phyloP scores from a whole-genome alignment of 1,139 yeast genomes.

The Magnusiomyces paraingens region DNA sequence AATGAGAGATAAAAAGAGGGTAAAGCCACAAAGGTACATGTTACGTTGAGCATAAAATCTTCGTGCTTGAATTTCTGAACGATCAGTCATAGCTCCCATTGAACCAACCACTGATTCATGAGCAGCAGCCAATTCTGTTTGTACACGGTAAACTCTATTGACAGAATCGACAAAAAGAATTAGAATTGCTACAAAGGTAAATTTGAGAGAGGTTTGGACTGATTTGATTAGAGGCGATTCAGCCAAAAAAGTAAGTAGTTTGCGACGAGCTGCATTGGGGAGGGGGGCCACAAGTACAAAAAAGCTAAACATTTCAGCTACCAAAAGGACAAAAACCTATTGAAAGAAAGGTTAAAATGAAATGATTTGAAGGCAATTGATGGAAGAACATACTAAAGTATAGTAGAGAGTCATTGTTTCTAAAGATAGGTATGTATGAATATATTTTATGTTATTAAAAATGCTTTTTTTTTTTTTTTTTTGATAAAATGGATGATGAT shows the following conservation, averaged over 20 bases:
- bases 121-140: constrained; percentile 40
- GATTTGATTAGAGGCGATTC: constrained; percentile 68
- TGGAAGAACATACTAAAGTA: constrained; percentile 41
- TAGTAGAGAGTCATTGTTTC: constrained; percentile 64
- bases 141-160: constrained; percentile 71
- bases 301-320: constrained; percentile 75
- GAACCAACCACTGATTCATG: constrained; percentile 5
- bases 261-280: constrained; percentile 68
- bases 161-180: constrained; percentile 84
- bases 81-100: constrained; percentile 36
- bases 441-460: too few species aligned
- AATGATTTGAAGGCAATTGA: not conserved
- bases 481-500: too few species aligned
- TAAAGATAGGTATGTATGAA: not conserved
- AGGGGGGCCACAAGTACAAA: constrained; percentile 77
- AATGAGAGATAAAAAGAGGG: constrained; percentile 80
- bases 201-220: constrained; percentile 62
- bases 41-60: constrained; percentile 95
- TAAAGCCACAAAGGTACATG: constrained; percentile 93
- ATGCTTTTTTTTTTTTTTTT: too few species aligned
- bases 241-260: constrained; percentile 55
- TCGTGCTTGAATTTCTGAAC: constrained; percentile 81
- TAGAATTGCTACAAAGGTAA: constrained; percentile 76
- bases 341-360: constrained; percentile 21
- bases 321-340: constrained; percentile 61